These are phyloP conservation scores for Phascolomyces articulosus DNA, from an alignment of 371 early-diverging fungal species.

Conservation along the genomic window DNA sequence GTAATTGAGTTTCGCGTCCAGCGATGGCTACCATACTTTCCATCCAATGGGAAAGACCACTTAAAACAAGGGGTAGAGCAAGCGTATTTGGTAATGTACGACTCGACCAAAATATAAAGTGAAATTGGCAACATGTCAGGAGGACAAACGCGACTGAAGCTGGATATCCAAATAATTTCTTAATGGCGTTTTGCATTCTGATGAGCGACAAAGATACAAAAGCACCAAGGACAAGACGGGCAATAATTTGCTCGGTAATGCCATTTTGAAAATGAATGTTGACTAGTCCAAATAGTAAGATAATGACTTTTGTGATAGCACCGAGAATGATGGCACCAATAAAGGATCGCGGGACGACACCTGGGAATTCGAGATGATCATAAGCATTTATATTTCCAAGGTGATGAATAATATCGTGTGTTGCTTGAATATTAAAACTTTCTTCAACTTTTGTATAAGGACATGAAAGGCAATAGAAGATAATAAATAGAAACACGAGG, in stretches of 20 bases:
- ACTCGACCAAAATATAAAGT: conserved; percentile 85
- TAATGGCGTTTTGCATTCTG: conserved; percentile 48
- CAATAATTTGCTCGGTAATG: conserved; percentile 31
- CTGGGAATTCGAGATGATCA: conserved; percentile 89
- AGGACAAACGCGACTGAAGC: conserved; percentile 62
- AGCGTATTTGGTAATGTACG: conserved; percentile 88
- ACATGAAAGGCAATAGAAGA: conserved; percentile 46
- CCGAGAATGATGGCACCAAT: conserved; percentile 72
- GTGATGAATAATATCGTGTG: conserved; percentile 81
- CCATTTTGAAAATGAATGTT: background rate
- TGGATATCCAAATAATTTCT: conserved; percentile 55
- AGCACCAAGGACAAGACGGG: conserved; percentile 62
- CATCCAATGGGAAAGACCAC: conserved; percentile 47
- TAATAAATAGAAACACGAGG: conserved; percentile 37
- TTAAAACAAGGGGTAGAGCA: conserved; percentile 69
- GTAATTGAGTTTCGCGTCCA: conserved; percentile 28
- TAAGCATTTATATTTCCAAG: conserved; percentile 46
- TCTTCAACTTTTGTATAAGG: conserved; percentile 97
- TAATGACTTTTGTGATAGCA: conserved; percentile 3
- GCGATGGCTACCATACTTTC: conserved; percentile 17
- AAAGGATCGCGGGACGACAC: conserved; percentile 94
- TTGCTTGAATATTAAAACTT: conserved; percentile 92
- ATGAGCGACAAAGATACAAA: conserved; percentile 41
- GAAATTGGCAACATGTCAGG: conserved; percentile 79
- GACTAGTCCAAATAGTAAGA: background rate